Base-by-base conservation (phyloP, 345 rosid species). In the Diplotaxis tenuifolia region DNA sequence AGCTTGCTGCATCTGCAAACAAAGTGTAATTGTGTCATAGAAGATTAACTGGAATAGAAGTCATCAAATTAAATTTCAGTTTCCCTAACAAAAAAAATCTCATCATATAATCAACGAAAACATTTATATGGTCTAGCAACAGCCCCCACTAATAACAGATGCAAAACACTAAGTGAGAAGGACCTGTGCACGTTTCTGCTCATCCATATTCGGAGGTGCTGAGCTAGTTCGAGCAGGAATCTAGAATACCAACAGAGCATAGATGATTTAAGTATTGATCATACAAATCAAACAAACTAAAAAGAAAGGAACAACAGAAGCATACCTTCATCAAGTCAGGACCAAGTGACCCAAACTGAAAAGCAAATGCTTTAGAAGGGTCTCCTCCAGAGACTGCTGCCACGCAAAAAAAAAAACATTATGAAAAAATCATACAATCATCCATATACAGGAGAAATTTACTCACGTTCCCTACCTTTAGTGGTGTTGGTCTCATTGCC, bases 161-260 rank as follows among this genome's bases (percentile, higher is more conserved):
- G 53, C 9, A 47, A 47, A 16, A 56, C 50, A 77, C 23, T 56
- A 70, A 61, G 49, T 40, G 49, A 4, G 45, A n/a, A 36, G 16
- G 49, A 47, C 98, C 97, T 87, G 96, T 65, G 83, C 92, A 75
- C 88, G 86, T 84, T 88, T 92, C 87, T 95, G 99, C 80, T 95
- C 99, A 65, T 95, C 99, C 87, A 95, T 82, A 79, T 92, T 92
- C 6, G 97, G 98, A 75, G 99, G 99, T 61, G 98, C 97, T 49
- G 99, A 96, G 54, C 54, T 47, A 47, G 54, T 47, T 47, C 54
- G 54, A 47, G 54, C 54, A 47, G 54, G 54, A 16, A 47, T 47
- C 54, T 47, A 47, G 54, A 47, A 47, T 15, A 23, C 67, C 40
- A 72, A 29, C 12, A 77, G 58, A 28, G 68, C 1, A n/a, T n/a